These are phyloP conservation scores for Xylariaceae sp. DNA, from an alignment of 2,329 filamentous ascomycete species.

Conservation along the genomic window DNA sequence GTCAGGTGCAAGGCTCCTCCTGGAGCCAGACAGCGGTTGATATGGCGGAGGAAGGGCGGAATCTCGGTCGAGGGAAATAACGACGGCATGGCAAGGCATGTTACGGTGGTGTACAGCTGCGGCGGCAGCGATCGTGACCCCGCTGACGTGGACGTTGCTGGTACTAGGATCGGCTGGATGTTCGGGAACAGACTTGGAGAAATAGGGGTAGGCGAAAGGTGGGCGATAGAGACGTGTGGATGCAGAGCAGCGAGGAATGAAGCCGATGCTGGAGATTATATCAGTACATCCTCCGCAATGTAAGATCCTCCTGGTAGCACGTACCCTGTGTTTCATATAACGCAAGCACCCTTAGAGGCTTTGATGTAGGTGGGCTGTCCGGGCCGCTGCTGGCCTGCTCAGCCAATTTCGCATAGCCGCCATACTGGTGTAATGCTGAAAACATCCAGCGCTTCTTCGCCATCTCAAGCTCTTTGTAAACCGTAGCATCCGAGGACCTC, in stretches of 20 bases:
- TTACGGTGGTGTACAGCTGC: constrained; percentile 39
- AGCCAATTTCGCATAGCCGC: constrained; percentile 25
- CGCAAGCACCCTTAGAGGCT: constrained; percentile 32
- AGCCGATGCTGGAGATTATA: constrained; percentile 34
- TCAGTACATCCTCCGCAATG: constrained; percentile 21
- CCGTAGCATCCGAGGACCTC: constrained; percentile 34
- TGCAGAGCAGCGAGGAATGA: constrained; percentile 42
- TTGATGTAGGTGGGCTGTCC: constrained; percentile 11
- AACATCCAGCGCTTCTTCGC: constrained; percentile 57
- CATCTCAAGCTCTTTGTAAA: constrained; percentile 44
- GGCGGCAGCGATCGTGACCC: constrained; percentile 30
- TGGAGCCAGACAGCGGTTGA: constrained; percentile 47
- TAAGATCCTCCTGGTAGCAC: constrained; percentile 11
- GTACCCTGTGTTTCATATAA: constrained; percentile 46
- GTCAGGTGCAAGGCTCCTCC: constrained; percentile 51
- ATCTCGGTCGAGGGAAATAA: constrained; percentile 50
- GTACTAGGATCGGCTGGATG: constrained; percentile 24
- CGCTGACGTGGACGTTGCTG: constrained; percentile 23
- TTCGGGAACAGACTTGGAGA: constrained; percentile 32
- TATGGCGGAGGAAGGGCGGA: constrained; percentile 46
- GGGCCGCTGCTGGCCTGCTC: constrained; percentile 7
- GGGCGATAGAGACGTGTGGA: constrained; percentile 32
- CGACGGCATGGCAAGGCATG: constrained; percentile 48
- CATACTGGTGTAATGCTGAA: constrained; percentile 42
- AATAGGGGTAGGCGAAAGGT: constrained; percentile 37